These are phyloP conservation scores for Phytophthora brassicae DNA, from an alignment of 352 stramenopile species.

Conservation along the genomic window DNA sequence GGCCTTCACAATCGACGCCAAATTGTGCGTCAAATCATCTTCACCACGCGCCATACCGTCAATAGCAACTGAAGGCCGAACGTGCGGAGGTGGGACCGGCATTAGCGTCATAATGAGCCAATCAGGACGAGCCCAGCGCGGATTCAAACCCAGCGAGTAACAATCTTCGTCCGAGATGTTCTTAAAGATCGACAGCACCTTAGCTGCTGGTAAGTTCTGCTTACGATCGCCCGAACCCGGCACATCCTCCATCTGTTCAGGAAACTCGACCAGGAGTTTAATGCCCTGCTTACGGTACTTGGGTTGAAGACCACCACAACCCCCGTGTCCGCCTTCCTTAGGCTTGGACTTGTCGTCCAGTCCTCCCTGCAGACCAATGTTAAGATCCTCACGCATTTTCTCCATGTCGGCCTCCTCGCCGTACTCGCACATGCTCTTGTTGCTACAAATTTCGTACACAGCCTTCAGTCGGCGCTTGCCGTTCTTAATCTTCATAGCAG, in stretches of 20 bases:
- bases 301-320: slow-evolving; percentile 87
- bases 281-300: slow-evolving; percentile 97
- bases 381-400: slow-evolving; percentile 87
- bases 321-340: slow-evolving; percentile 80
- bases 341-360: slow-evolving; percentile 83
- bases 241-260: slow-evolving; percentile 94
- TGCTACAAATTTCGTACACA: slow-evolving; percentile 94
- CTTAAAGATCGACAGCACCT: slow-evolving; percentile 96
- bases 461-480: slow-evolving; percentile 91
- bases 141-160: slow-evolving; percentile 93
- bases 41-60: slow-evolving; percentile 94
- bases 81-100: slow-evolving; percentile 97
- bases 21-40: slow-evolving; percentile 98
- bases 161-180: slow-evolving; percentile 98
- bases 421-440: slow-evolving; percentile 89
- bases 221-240: slow-evolving; percentile 95
- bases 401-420: slow-evolving; percentile 86
- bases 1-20: slow-evolving; percentile 98
- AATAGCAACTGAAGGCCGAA: slow-evolving; percentile 96
- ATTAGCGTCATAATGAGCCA: slow-evolving; percentile 99
- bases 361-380: slow-evolving; percentile 82
- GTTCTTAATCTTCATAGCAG: slow-evolving; percentile 88
- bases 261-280: slow-evolving; percentile 95
- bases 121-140: slow-evolving; percentile 94
- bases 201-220: slow-evolving; percentile 94